Percentiles rank a stretch among this genome's conserved stretches.
These are phyloP conservation scores for Clathrospora elynae DNA, from an alignment of 2,329 filamentous ascomycete genomes.

Conservation along the genomic window DNA sequence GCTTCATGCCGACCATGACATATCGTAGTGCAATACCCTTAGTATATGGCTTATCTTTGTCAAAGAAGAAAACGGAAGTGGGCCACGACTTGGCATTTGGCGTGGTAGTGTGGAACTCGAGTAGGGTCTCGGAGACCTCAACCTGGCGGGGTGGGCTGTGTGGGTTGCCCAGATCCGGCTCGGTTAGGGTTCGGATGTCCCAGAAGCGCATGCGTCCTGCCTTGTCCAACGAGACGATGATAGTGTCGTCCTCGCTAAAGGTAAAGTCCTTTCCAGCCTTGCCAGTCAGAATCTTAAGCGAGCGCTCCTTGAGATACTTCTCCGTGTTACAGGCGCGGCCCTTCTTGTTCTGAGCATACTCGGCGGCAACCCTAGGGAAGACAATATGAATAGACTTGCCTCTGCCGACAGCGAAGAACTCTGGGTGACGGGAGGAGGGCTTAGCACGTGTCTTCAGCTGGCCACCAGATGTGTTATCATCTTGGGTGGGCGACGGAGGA, in stretches of 20 bases:
- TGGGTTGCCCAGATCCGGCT: constrained; percentile 53
- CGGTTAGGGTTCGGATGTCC: constrained; percentile 83
- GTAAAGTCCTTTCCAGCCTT: constrained; percentile 98
- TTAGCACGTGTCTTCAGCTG: constrained; percentile 95
- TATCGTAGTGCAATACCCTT: constrained; percentile 90
- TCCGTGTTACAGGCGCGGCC: constrained; percentile 79
- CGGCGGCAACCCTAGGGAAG: constrained; percentile 61
- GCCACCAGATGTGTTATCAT: constrained; percentile 88
- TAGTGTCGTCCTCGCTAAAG: constrained; percentile 94
- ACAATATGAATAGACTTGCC: constrained; percentile 96
- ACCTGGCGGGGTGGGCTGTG: constrained; percentile 57
- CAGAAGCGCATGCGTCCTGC: constrained; percentile 96
- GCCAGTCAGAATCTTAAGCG: constrained; percentile 91
- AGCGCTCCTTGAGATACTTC: constrained; percentile 82
- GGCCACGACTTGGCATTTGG: constrained; percentile 95
- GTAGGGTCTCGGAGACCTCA: constrained; percentile 83
- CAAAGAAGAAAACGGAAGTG: constrained; percentile 92
- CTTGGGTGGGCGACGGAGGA: constrained; percentile 81
- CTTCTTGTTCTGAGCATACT: constrained; percentile 58
- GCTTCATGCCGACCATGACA: constrained; percentile 96
- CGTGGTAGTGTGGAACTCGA: constrained; percentile 84
- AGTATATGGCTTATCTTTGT: constrained; percentile 91
- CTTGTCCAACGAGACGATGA: constrained; percentile 95
- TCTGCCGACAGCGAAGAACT: constrained; percentile 92
- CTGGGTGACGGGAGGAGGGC: constrained; percentile 83